Evolutionary conservation across 2,329 filamentous ascomycete genomes (phyloP).

Genomic region (Fusarium liriodendri): DNA sequence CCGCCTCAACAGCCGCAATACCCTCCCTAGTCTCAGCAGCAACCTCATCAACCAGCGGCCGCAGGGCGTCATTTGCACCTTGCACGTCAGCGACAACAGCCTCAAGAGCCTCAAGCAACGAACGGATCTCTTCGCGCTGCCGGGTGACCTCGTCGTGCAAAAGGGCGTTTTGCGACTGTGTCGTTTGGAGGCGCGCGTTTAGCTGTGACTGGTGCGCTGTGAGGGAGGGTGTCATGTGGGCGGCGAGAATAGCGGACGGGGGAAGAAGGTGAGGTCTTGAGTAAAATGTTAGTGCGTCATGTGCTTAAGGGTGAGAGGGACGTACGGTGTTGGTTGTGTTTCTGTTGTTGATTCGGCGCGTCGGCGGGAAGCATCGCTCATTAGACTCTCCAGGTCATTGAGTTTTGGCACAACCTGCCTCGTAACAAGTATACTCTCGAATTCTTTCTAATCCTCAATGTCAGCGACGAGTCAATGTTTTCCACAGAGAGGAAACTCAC

Average conservation of each 20-base stretch:
- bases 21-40: constrained; percentile 60
- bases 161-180: constrained; percentile 66
- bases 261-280: constrained; percentile 67
- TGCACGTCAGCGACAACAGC: constrained; percentile 65
- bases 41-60: constrained; percentile 59
- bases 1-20: constrained; percentile 33
- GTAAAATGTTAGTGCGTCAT: background rate
- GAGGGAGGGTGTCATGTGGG: constrained; percentile 66
- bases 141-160: constrained; percentile 62
- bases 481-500: constrained; percentile 40
- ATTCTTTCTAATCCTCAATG: constrained; percentile 59
- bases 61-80: constrained; percentile 62
- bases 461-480: constrained; percentile 8
- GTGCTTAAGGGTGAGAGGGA: constrained; percentile 1
- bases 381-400: constrained; percentile 68
- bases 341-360: constrained; percentile 35
- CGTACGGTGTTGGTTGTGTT: constrained; percentile 59
- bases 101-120: constrained; percentile 62
- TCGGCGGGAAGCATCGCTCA: constrained; percentile 59
- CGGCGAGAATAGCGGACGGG: constrained; percentile 61
- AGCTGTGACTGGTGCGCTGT: constrained; percentile 65
- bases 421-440: constrained; percentile 63
- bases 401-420: constrained; percentile 66
- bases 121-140: constrained; percentile 67
- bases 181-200: constrained; percentile 67